Conservation (phyloP, 257 asterid genomes). For the Forsythia viridissima region DNA sequence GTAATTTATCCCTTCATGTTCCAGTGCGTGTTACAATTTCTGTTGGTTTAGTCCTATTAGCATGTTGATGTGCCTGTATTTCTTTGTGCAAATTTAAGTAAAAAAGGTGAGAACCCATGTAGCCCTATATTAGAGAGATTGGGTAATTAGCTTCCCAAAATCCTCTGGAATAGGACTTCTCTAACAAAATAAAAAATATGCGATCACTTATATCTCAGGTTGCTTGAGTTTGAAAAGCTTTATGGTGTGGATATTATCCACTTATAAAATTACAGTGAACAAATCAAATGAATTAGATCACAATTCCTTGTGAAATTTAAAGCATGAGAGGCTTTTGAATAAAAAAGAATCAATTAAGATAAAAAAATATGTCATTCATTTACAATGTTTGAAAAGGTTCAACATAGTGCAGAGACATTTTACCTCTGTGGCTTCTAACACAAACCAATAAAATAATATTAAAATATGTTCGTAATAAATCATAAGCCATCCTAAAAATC, state of each 20-base stretch:
- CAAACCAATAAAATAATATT: background rate
- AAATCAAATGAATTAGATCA: background rate
- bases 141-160: background rate
- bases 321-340: background rate
- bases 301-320: background rate
- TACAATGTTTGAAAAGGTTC: background rate
- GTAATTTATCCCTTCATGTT: constrained; percentile 39
- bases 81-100: constrained; percentile 9
- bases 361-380: background rate
- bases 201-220: background rate
- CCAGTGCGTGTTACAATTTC: background rate
- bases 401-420: background rate
- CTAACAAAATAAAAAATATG: background rate
- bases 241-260: background rate
- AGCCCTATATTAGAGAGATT: background rate
- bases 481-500: background rate
- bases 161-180: background rate
- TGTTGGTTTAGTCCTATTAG: constrained; percentile 8
- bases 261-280: background rate
- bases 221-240: background rate
- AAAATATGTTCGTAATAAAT: background rate
- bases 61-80: background rate
- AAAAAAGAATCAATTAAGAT: background rate
- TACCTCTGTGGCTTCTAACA: background rate
- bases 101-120: background rate